phyloP scores from a whole-genome alignment of 2,329 filamentous ascomycete species.

The Botrytis sinoallii region DNA sequence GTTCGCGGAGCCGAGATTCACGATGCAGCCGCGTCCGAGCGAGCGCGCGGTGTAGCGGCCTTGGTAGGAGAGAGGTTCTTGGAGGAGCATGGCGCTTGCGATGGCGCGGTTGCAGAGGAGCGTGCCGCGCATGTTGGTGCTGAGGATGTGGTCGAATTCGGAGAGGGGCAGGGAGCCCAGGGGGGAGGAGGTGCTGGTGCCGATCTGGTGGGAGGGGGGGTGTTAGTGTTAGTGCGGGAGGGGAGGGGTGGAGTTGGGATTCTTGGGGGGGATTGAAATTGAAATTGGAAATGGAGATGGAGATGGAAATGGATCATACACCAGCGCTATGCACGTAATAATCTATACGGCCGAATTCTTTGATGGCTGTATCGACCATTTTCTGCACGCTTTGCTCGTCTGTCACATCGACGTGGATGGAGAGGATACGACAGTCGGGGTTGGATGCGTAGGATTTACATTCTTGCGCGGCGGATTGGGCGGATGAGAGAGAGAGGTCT shows the following conservation, averaged over 20 bases:
- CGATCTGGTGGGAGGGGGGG: no score
- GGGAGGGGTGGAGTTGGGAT: no score
- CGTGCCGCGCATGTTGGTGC: neutral
- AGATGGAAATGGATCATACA: neutral
- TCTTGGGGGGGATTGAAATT: no score
- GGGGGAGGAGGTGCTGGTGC: no score
- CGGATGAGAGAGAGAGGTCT: constrained; percentile 25
- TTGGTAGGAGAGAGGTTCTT: neutral
- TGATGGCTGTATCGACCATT: constrained; percentile 35
- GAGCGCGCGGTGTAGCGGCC: neutral
- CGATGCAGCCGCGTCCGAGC: neutral
- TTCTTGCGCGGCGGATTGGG: constrained; percentile 26
- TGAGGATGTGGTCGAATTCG: constrained; percentile 4
- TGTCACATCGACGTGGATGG: constrained; percentile 25
- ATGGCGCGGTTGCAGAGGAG: neutral
- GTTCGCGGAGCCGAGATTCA: neutral
- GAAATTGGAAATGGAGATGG: no score
- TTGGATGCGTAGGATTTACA: constrained; percentile 32
- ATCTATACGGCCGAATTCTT: constrained; percentile 49
- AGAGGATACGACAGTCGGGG: constrained; percentile 29
- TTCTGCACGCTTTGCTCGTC: constrained; percentile 25
- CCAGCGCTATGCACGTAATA: constrained; percentile 52
- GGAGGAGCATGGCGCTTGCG: neutral
- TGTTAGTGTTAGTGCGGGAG: no score
- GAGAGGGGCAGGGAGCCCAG: neutral